Percentiles rank a stretch among this genome's conserved stretches.
phyloP scores from a whole-genome alignment of 192 early-diverging fungal genomes.

The Pilaira anomala region DNA sequence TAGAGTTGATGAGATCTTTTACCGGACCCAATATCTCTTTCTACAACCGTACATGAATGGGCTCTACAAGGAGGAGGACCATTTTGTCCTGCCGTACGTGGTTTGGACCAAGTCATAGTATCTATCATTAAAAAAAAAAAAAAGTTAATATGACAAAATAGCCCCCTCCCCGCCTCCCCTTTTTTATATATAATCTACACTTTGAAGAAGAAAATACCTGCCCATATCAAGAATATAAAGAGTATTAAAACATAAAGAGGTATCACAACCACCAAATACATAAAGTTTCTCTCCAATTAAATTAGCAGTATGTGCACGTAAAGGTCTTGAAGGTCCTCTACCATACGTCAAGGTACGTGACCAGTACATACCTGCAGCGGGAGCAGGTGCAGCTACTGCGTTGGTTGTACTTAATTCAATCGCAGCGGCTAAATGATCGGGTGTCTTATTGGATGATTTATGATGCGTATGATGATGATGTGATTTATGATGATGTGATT shows the following conservation, averaged over 20 bases:
- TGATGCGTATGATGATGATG: not conserved
- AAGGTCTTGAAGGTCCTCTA: constrained; percentile 50
- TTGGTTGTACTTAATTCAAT: constrained; percentile 19
- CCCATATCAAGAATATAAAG: constrained; percentile 78
- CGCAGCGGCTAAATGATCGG: constrained; percentile 16
- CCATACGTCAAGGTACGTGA: constrained; percentile 60
- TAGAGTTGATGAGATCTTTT: constrained; percentile 49
- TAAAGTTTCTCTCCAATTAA: constrained; percentile 71
- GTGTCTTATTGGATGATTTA: not conserved
- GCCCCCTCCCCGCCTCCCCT: too few relatives aligned
- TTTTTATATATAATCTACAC: not conserved
- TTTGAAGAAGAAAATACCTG: constrained; percentile 27
- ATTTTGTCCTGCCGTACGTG: constrained; percentile 61
- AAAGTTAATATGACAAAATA: too few relatives aligned
- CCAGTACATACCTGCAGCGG: constrained; percentile 83
- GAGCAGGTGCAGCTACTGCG: constrained; percentile 47
- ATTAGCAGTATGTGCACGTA: constrained; percentile 80
- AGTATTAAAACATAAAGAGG: constrained; percentile 66
- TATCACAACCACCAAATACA: constrained; percentile 88
- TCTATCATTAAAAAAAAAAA: too few relatives aligned
- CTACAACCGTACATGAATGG: constrained; percentile 72
- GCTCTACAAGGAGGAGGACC: constrained; percentile 74
- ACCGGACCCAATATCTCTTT: constrained; percentile 34
- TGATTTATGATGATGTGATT: not conserved
- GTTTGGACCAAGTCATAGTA: constrained; percentile 76